phyloP scores from a whole-genome alignment of 2,329 filamentous ascomycete species.

The Claviceps lovelessii region DNA sequence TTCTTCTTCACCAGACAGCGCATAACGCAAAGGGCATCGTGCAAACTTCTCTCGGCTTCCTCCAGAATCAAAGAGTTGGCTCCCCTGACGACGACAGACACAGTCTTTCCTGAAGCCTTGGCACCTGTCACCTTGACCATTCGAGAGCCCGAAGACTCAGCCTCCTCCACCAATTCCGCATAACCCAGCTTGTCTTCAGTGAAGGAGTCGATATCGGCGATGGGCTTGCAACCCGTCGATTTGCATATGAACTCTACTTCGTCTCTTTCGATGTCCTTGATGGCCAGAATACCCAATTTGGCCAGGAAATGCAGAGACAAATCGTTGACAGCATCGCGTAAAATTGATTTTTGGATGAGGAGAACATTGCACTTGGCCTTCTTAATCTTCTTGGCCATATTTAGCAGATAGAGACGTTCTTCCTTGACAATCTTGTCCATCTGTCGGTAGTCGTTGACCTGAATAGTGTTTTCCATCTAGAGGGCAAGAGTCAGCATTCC shows the following conservation, averaged over 20 bases:
- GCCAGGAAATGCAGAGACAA: constrained; percentile 93
- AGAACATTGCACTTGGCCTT: constrained; percentile 99
- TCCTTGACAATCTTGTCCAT: constrained; percentile 99
- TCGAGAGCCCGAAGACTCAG: constrained; percentile 70
- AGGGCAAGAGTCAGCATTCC: neutral
- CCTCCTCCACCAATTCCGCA: constrained; percentile 87
- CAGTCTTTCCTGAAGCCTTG: constrained; percentile 69
- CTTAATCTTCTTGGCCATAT: constrained; percentile 99
- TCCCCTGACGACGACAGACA: constrained; percentile 86
- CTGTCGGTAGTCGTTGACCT: constrained; percentile 97
- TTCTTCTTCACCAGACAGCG: constrained; percentile 98
- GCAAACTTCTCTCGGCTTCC: constrained; percentile 89
- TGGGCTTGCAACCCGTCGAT: constrained; percentile 95
- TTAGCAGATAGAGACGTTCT: constrained; percentile 92
- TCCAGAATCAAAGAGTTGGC: constrained; percentile 91
- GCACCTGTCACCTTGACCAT: constrained; percentile 94
- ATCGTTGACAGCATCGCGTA: constrained; percentile 95
- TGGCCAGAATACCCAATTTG: constrained; percentile 84
- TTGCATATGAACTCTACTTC: constrained; percentile 99
- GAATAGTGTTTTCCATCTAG: constrained; percentile 97
- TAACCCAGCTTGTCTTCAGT: constrained; percentile 94
- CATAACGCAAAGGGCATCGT: constrained; percentile 95
- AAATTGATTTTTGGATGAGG: constrained; percentile 95
- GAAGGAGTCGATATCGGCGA: constrained; percentile 96
- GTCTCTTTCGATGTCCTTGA: constrained; percentile 97